Evolutionary conservation across 2,329 filamentous ascomycete species (phyloP), one percentile per base, ranked within the genome.

Genomic region (Elsinoe necatrix): DNA sequence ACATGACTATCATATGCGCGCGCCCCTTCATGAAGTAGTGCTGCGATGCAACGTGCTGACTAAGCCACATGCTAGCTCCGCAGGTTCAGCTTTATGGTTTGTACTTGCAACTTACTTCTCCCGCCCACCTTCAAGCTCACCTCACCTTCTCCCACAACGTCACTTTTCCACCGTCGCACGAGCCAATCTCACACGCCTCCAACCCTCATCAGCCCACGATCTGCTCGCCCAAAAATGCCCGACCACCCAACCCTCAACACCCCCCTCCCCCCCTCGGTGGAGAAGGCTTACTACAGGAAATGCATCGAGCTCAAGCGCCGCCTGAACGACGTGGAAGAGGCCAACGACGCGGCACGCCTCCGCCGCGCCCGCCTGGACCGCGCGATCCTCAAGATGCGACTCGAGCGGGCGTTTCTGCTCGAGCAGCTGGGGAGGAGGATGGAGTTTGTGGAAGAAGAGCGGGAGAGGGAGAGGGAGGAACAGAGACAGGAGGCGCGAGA

Each of bases 221-320:
- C 48, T 11, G n/a, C n/a, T n/a, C n/a, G n/a, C n/a, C 29, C 31
- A n/a, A 39, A 39, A 18, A 52, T 52, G 48, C 31, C 56, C 57
- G 59, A 60, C 35, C 29, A 48, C 34, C 23, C 61, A 48, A 62
- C 63, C 6, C 25, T 58, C 14, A 67, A 66, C 62, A 69, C 69
- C n/a, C 69, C 76, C 11, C 80, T 84, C 57, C 89, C 92, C 18
- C 92, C 93, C 14, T 95, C 90, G 14, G 90, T 97, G 61, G 92
- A 98, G 73, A 86, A 92, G 69, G 91, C 92, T 52, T 98, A 97
- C 73, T 90, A 93, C 66, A 83, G 89, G 62, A 97, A 98, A 82
- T 97, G 92, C 72, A 89, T 96, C 68, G 87, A 95, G 65, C 81
- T 98, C 20, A 95, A 95, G 74, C 87, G 89, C 65, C 87, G 93